A percentile compares a stretch with the other conserved stretches of the same genome.
phyloP scores from a whole-genome alignment of 768 basidiomycete species.

The Lactifluus pinguis region DNA sequence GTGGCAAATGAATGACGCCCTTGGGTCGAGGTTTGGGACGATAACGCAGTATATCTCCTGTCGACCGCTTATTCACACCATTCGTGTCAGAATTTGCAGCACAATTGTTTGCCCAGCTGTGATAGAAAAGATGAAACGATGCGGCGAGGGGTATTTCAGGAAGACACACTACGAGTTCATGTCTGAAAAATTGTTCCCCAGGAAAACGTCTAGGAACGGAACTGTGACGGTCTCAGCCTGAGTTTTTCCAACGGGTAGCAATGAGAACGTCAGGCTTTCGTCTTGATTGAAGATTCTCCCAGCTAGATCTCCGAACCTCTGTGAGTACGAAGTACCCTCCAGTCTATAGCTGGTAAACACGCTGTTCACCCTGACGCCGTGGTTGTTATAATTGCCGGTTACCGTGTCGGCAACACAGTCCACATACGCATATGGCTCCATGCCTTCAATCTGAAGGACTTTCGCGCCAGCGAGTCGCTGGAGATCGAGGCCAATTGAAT shows the following conservation, averaged over 20 bases:
- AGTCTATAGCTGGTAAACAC: slow-evolving; percentile 52
- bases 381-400: slow-evolving; percentile 55
- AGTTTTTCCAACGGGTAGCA: slow-evolving; percentile 40
- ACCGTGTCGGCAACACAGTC: slow-evolving; percentile 48
- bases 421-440: slow-evolving; percentile 46
- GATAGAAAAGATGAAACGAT: neutral
- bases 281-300: slow-evolving; percentile 43
- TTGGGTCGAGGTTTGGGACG: slow-evolving; percentile 20
- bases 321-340: slow-evolving; percentile 38
- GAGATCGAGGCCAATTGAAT: slow-evolving; percentile 28
- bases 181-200: slow-evolving; percentile 44
- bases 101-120: slow-evolving; percentile 56
- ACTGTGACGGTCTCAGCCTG: slow-evolving; percentile 42
- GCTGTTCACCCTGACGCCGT: slow-evolving; percentile 54
- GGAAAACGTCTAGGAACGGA: slow-evolving; percentile 44
- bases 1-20: slow-evolving; percentile 32
- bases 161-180: slow-evolving; percentile 40
- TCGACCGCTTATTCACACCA: slow-evolving; percentile 36
- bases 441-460: slow-evolving; percentile 46
- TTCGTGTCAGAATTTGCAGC: slow-evolving; percentile 43
- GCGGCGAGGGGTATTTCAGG: neutral
- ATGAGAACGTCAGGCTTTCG: slow-evolving; percentile 37
- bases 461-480: slow-evolving; percentile 51
- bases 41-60: neutral
- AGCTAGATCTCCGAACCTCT: slow-evolving; percentile 48